Conservation (phyloP, 1,284 basidiomycete genomes). For the Malassezia japonica region DNA sequence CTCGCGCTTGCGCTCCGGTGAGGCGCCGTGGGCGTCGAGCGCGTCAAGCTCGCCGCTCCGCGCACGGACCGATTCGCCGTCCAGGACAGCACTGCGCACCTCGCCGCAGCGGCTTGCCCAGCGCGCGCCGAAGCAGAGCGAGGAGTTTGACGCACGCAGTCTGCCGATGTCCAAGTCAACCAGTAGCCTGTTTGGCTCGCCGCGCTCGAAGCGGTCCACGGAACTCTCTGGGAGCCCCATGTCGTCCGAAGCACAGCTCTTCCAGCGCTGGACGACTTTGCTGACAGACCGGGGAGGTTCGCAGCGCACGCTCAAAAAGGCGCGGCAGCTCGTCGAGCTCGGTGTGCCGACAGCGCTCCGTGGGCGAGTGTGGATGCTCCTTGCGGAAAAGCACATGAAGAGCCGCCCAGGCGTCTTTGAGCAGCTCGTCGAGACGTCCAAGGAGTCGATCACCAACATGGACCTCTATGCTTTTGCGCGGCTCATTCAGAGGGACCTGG, state of each 20-base stretch:
- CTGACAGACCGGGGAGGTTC: slow-evolving; percentile 50
- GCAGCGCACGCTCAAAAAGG: slow-evolving; percentile 66
- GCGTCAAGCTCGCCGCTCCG: not conserved
- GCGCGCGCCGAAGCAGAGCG: not conserved
- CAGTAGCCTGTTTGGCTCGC: slow-evolving; percentile 7
- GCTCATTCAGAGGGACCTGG: slow-evolving; percentile 45
- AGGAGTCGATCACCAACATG: slow-evolving; percentile 26
- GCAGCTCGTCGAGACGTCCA: slow-evolving; percentile 31
- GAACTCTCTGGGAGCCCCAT: slow-evolving; percentile 54
- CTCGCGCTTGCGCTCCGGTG: no score
- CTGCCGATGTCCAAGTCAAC: not conserved
- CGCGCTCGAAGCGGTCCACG: slow-evolving; percentile 57
- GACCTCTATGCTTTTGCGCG: slow-evolving; percentile 35
- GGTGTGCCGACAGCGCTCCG: slow-evolving; percentile 57
- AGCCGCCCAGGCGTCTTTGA: slow-evolving; percentile 37
- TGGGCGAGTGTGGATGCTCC: slow-evolving; percentile 42
- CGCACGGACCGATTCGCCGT: not conserved
- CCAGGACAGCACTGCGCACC: not conserved
- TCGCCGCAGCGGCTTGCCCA: not conserved
- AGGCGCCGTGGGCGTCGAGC: not conserved
- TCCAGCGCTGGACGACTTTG: slow-evolving; percentile 28
- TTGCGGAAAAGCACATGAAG: slow-evolving; percentile 31
- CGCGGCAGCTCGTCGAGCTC: slow-evolving; percentile 66
- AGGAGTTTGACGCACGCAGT: not conserved
- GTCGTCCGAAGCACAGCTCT: slow-evolving; percentile 58